Evolutionary conservation across 441 rosid species (phyloP), one percentile per base, ranked within the genome.

Genomic region (Manihot esculenta): DNA sequence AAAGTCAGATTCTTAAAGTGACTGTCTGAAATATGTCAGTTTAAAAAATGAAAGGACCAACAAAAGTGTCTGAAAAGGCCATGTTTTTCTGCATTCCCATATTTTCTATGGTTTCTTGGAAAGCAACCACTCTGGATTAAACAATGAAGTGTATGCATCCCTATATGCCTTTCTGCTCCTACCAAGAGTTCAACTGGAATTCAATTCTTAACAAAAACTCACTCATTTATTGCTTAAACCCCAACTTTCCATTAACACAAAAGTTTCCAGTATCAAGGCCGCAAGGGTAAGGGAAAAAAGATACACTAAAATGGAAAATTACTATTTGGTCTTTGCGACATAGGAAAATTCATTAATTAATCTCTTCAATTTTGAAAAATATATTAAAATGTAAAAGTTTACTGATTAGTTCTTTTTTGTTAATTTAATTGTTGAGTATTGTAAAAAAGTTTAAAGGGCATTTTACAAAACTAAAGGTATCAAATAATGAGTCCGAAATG

Each of bases 1-100:
- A 35, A 60, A 14, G 63, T 64, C 51, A 55, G 71, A 56, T 57
- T 63, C 72, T 38, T 26, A 11, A 72, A 60, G 70, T 23, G 44
- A 64, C n/a, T 30, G 59, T 35, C 67, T 26, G 61, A 7, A 26
- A 27, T 0, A 57, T 57, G 41, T 26, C 38, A 57, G 38, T 26
- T 57, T 13, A 26, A 50, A 68, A 63, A 55, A 44, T 50, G 70
- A 63, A 69, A 62, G 54, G 61, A 41, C 65, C 62, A 63, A 51
- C 21, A 57, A 51, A 60, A 60, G 59, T 60, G 47, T 49, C 64
- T 60, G 59, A 45, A 63, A 55, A 44, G 54, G 54, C 54, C 60
- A 35, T 74, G 45, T 55, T 64, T 69, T 54, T 66, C 56, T 35
- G 53, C 45, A 13, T 47, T 60, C 55, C 53, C 35, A 68, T 18